Evolutionary conservation across 176 grass and related monocot genomes (phyloP).

Genomic region (Oryza coarctata): DNA sequence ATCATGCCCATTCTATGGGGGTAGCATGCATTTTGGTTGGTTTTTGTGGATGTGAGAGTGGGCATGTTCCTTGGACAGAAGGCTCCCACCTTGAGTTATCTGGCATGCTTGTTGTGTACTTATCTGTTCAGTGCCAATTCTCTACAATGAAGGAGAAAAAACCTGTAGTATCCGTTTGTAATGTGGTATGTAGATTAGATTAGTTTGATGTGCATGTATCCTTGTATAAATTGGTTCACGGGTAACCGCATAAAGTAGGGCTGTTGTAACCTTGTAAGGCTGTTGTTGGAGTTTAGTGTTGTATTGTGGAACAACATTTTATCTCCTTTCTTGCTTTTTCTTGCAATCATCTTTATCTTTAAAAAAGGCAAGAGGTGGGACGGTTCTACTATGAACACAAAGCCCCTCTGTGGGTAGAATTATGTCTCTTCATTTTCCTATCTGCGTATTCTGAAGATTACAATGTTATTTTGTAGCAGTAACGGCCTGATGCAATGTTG

Average conservation of each 20-base stretch:
- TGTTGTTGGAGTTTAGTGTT: constrained; percentile 37
- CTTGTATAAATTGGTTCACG: constrained; percentile 32
- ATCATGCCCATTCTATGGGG: background rate
- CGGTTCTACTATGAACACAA: background rate
- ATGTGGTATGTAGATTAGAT: constrained; percentile 29
- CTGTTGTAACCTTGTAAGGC: constrained; percentile 38
- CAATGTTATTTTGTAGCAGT: background rate
- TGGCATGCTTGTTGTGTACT: constrained; percentile 32
- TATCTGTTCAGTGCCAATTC: constrained; percentile 29
- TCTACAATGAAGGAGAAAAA: background rate
- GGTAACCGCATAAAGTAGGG: constrained; percentile 33
- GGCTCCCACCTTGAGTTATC: constrained; percentile 6
- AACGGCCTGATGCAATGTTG: background rate
- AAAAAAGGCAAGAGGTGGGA: background rate
- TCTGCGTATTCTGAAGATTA: background rate
- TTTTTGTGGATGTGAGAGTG: background rate
- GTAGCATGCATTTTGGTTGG: constrained; percentile 18
- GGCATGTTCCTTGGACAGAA: constrained; percentile 18
- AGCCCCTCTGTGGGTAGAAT: background rate
- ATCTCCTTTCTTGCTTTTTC: background rate
- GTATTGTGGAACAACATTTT: background rate
- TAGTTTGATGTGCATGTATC: constrained; percentile 16
- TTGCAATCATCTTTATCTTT: background rate
- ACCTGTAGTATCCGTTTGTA: constrained; percentile 37
- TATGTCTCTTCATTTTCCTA: background rate